Evolutionary conservation across 148 eudicot genomes (phyloP), one percentile per base, ranked within the genome.

Genomic region (Camellia lanceoleosa): DNA sequence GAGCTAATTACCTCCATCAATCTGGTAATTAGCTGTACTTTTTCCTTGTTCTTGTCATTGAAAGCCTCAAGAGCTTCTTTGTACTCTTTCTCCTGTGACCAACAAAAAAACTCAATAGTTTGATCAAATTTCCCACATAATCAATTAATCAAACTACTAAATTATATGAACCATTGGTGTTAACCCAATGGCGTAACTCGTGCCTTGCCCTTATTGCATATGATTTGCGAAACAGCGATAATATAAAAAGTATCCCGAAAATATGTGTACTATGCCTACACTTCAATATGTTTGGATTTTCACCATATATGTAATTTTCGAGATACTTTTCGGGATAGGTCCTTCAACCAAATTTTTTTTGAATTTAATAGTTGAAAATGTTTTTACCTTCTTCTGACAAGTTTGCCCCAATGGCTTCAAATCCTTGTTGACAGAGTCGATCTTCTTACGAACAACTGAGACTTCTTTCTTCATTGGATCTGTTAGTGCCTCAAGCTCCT

Each of bases 21-120:
- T 90, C 88, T 91, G 83, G 93, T 91, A 18, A 94, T 88, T 12
- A 94, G 90, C 80, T 91, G 95, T 18, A 86, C 95, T 89, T 94
- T 94, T 52, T 94, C 98, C 81, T 92, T 94, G 97, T 94, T 92
- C 90, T 91, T 94, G 15, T 92, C 98, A 71, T 89, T 94, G 87
- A 94, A 92, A 47, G 93, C 91, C 62, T 91, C 97, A 23, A 92
- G 89, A 41, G 92, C 97, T 47, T 94, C 98, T 81, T 89, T 94
- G 88, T 92, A 94, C 71, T 94, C 97, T 52, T 80, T 88, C 81
- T 94, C 98, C 98, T 94, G 89, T 55, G 51, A 52, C 42, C 55
- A 78, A 49, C 59, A 46, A 80, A 63, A 63, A 46, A 41, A 63
- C 51, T 30, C 30, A 47, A 44, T 23, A 11, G 41, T 51, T 59